Conservation (phyloP, 441 rosid species). For the Brassica balearica region DNA sequence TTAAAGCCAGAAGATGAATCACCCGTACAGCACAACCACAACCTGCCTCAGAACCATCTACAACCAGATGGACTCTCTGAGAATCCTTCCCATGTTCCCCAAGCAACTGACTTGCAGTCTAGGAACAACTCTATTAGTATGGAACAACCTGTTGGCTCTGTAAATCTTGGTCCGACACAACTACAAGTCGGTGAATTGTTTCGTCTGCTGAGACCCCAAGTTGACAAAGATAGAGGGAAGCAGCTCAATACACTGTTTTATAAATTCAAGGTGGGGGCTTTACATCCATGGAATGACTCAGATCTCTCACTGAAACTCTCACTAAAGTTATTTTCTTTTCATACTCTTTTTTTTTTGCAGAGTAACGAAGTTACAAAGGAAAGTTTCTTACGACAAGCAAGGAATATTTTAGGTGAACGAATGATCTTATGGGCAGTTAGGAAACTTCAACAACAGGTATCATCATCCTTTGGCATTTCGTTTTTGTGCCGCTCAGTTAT, state of each 20-base stretch:
- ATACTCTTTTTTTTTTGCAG: constrained; percentile 19
- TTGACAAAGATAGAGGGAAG: constrained; percentile 72
- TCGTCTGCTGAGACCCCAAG: constrained; percentile 61
- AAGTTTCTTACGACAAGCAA: constrained; percentile 42
- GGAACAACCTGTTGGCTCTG: constrained; percentile 47
- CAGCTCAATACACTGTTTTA: constrained; percentile 61
- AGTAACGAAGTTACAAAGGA: neutral
- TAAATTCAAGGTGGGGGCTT: constrained; percentile 61
- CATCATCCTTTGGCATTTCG: constrained; percentile 15
- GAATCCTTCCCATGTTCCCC: constrained; percentile 51
- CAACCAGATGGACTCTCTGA: constrained; percentile 39
- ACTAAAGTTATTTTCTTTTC: constrained; percentile 33
- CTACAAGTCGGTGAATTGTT: constrained; percentile 59
- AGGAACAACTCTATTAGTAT: neutral
- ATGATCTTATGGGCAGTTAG: constrained; percentile 59
- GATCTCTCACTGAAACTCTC: constrained; percentile 1
- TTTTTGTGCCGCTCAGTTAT: neutral
- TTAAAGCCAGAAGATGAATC: constrained; percentile 19
- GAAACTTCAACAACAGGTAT: constrained; percentile 32
- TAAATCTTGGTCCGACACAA: constrained; percentile 44
- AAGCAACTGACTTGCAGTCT: constrained; percentile 43
- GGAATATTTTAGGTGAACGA: constrained; percentile 64
- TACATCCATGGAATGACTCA: constrained; percentile 19
- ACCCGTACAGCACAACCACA: constrained; percentile 34
- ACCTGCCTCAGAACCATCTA: constrained; percentile 33